Conservation (phyloP, 768 basidiomycete genomes). For the Rubroboletus pulcherrimus region DNA sequence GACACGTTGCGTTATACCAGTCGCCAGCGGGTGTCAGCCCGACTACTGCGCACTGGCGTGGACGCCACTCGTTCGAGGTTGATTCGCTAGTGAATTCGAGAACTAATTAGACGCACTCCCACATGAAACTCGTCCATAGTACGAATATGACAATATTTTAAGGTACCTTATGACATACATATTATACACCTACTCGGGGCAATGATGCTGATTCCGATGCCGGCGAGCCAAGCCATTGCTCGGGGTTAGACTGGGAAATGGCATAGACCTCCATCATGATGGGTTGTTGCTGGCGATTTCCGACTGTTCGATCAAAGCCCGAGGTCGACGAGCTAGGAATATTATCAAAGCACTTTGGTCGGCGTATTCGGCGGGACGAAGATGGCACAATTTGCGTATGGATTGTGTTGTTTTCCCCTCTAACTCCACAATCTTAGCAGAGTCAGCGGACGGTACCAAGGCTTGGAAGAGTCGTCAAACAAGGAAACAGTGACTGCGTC, state of each 20-base stretch:
- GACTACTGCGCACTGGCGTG: conserved; percentile 6
- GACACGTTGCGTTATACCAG: conserved; percentile 32
- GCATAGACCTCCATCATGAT: neutral
- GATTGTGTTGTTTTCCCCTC: neutral
- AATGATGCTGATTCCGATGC: neutral
- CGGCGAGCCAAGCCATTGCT: neutral
- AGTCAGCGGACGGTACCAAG: neutral
- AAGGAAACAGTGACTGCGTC: neutral
- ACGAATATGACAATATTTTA: neutral
- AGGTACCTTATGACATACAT: neutral
- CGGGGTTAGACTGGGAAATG: conserved; percentile 23
- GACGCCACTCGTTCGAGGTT: conserved; percentile 28
- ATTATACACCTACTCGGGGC: neutral
- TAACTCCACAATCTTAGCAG: neutral
- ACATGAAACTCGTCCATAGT: conserved; percentile 92
- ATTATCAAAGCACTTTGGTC: neutral
- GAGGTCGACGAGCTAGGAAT: neutral
- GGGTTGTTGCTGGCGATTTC: neutral
- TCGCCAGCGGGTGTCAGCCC: conserved; percentile 20
- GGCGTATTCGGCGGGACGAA: no score
- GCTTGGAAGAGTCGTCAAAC: no score
- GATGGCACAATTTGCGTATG: no score
- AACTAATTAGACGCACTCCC: conserved; percentile 61
- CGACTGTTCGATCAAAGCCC: neutral
- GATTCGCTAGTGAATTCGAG: no score